Evolutionary conservation across 345 rosid species (phyloP), one percentile per base, ranked within the genome.

Genomic region (Gossypium anomalum): DNA sequence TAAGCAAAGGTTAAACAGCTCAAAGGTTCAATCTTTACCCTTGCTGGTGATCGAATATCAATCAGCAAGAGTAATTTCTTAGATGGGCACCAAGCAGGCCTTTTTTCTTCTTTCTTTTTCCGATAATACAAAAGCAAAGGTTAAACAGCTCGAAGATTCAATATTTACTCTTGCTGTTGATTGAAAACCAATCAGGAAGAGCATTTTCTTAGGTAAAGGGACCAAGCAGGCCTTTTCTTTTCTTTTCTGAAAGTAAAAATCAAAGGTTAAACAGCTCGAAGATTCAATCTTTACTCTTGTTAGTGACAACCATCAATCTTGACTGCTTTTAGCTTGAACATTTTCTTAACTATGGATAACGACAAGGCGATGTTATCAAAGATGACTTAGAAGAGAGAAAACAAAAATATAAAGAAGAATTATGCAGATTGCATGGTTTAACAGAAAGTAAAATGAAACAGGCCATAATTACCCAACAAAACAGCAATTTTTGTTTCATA

Each of bases 401-500:
- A 52, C 22, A 27, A 68, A 51, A 59, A 51, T 1, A 23, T 12
- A 70, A 70, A n/a, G 22, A 27, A 17, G 29, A 43, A 23, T 60
- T 61, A 17, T 15, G 38, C 38, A 19, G 75, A 72, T 17, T 22
- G 56, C 55, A 59, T 14, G 22, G 16, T 59, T 72, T 17, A 72
- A 48, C 23, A 60, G 57, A 23, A 72, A 20, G 57, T 51, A 47
- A 73, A 34, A 66, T 63, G 43, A 41, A 41, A 84, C 48, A 14
- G 15, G 66, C 70, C 48, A 27, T 16, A 72, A 85, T 64, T 82
- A 94, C 98, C 99, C 97, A 95, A 79, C 91, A 89, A 84, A 95
- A 93, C 52, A 94, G 80, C 78, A 93, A 75, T 81, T 84, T 88
- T 47, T 66, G 78, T 89, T 82, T 93, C 92, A 91, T 75, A 81